Evolutionary conservation across 768 basidiomycete genomes (phyloP).

Genomic region (Clavaria fumosa): DNA sequence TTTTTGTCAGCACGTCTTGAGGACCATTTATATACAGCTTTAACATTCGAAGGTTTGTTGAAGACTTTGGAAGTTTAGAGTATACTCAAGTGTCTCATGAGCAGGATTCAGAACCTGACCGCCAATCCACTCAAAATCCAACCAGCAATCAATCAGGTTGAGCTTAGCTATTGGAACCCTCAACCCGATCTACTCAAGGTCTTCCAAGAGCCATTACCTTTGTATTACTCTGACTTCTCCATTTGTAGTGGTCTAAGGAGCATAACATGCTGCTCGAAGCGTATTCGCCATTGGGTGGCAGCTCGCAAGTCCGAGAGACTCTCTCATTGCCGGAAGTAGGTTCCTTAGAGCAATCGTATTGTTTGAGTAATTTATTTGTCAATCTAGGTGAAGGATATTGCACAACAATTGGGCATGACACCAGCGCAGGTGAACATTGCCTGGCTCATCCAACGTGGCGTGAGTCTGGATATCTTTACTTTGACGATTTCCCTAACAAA

Average conservation of each 20-base stretch:
- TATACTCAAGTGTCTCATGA: slow-evolving; percentile 9
- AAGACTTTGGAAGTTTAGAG: slow-evolving; percentile 1
- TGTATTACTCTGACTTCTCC: too few relatives aligned
- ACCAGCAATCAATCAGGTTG: slow-evolving; percentile 66
- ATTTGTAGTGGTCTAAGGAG: slow-evolving; percentile 48
- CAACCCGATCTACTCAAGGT: slow-evolving; percentile 64
- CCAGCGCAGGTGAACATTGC: slow-evolving; percentile 63
- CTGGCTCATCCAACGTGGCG: slow-evolving; percentile 67
- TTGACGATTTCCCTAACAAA: background rate
- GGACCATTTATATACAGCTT: slow-evolving; percentile 30
- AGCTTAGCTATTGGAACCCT: slow-evolving; percentile 63
- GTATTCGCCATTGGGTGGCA: slow-evolving; percentile 63
- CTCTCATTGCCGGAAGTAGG: slow-evolving; percentile 45
- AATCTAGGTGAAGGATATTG: slow-evolving; percentile 40
- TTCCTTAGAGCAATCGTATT: too few relatives aligned
- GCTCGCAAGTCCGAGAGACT: slow-evolving; percentile 37
- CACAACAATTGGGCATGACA: slow-evolving; percentile 47
- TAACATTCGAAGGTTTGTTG: slow-evolving; percentile 36
- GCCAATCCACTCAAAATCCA: slow-evolving; percentile 42
- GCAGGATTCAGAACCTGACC: slow-evolving; percentile 43
- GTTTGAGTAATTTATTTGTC: too few relatives aligned
- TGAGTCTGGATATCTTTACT: slow-evolving; percentile 20
- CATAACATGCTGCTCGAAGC: slow-evolving; percentile 53
- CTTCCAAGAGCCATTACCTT: slow-evolving; percentile 1
- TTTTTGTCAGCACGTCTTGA: too few relatives aligned